A percentile compares a stretch with the other conserved stretches of the same genome.
Evolutionary conservation across 441 rosid genomes (phyloP).

Genomic region (Erodium moschatum): DNA sequence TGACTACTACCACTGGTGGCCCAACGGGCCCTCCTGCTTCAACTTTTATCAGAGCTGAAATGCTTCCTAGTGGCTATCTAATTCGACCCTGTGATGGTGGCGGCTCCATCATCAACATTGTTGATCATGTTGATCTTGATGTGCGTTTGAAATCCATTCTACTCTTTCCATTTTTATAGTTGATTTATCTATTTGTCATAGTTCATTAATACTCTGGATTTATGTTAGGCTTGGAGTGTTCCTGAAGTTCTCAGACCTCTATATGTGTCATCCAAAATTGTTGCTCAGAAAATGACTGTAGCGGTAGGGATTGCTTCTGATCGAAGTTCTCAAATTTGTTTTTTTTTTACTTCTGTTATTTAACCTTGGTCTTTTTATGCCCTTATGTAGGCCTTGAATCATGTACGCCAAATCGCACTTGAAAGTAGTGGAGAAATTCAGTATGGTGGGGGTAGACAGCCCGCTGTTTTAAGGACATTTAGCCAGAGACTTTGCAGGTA

Average conservation of each 20-base stretch:
- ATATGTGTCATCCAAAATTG: constrained; percentile 78
- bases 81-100: constrained; percentile 98
- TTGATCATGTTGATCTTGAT: constrained; percentile 91
- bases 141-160: constrained; percentile 35
- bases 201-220: constrained; percentile 19
- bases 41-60: constrained; percentile 91
- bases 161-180: not conserved
- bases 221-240: constrained; percentile 84
- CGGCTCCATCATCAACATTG: constrained; percentile 93
- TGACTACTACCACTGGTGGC: constrained; percentile 87
- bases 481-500: constrained; percentile 95
- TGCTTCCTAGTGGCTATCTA: constrained; percentile 90
- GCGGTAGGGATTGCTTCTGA: constrained; percentile 43
- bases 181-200: constrained; percentile 25
- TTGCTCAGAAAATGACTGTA: constrained; percentile 88
- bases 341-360: constrained; percentile 36
- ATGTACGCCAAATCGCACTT: constrained; percentile 77
- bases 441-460: constrained; percentile 86
- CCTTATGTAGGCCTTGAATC: constrained; percentile 55
- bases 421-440: constrained; percentile 91
- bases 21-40: constrained; percentile 65
- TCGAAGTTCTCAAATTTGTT: not conserved
- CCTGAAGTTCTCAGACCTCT: constrained; percentile 95
- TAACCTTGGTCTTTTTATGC: constrained; percentile 1
- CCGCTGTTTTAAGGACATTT: constrained; percentile 83